Conservation (phyloP, 768 basidiomycete genomes). For the Mycena polygramma region DNA sequence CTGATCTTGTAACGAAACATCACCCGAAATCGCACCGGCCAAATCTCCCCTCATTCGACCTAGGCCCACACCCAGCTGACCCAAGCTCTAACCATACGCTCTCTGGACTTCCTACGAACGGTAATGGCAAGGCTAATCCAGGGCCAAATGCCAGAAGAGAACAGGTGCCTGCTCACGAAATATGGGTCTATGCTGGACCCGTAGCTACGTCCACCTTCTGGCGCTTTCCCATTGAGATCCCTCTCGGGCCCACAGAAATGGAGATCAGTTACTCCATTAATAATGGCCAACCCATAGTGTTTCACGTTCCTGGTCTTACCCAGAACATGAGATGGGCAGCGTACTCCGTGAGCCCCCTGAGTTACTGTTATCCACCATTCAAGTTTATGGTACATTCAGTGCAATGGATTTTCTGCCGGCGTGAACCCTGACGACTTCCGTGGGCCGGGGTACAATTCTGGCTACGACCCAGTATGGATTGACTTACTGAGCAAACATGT, state of each 20-base stretch:
- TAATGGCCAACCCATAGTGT: conserved; percentile 71
- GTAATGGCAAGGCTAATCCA: conserved; percentile 38
- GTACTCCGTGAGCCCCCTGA: conserved; percentile 72
- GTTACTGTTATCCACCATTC: conserved; percentile 1
- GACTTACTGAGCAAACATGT: conserved; percentile 89
- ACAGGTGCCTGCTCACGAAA: conserved; percentile 71
- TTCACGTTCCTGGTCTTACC: conserved; percentile 83
- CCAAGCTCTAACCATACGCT: conserved; percentile 59
- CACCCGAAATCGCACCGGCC: conserved; percentile 14
- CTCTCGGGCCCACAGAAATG: conserved; percentile 79
- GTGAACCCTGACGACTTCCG: conserved; percentile 91
- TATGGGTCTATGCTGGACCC: conserved; percentile 74
- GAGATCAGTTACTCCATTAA: conserved; percentile 87
- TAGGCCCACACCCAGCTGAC: conserved; percentile 82
- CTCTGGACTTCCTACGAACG: conserved; percentile 33
- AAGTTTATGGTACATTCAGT: conserved; percentile 56
- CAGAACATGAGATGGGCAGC: conserved; percentile 95
- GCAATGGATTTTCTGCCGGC: conserved; percentile 91
- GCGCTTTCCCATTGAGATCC: conserved; percentile 90
- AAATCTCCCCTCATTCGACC: conserved; percentile 59
- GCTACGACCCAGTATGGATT: conserved; percentile 93
- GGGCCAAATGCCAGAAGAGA: conserved; percentile 56
- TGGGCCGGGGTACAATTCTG: conserved; percentile 82
- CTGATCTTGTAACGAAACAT: conserved; percentile 50
- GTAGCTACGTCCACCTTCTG: conserved; percentile 91